phyloP scores from a whole-genome alignment of 352 stramenopile species.

The Pythium volutum region DNA sequence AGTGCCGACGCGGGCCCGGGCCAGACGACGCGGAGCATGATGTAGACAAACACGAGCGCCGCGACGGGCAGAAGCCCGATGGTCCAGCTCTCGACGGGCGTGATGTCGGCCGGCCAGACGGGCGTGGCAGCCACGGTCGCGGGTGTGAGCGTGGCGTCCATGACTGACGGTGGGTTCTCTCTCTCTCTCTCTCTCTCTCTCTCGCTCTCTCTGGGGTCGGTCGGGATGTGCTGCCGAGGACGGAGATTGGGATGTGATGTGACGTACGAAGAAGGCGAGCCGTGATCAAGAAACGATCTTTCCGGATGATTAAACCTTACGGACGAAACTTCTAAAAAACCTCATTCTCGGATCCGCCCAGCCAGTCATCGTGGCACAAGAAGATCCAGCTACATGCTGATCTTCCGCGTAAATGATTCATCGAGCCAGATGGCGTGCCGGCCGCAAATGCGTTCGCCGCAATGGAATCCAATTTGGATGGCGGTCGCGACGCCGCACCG shows the following conservation, averaged over 20 bases:
- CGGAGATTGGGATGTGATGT: no score
- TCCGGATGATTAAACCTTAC: background rate
- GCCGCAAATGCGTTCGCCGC: background rate
- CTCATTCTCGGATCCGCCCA: background rate
- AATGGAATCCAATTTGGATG: background rate
- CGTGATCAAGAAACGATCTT: background rate
- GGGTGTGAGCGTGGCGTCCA: slow-evolving; percentile 10
- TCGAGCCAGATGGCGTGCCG: background rate
- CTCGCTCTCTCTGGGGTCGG: no score
- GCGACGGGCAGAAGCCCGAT: slow-evolving; percentile 42
- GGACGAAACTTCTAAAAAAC: background rate
- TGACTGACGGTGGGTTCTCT: background rate
- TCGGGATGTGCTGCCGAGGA: slow-evolving; percentile 4
- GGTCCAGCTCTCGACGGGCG: slow-evolving; percentile 30
- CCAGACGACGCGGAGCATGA: slow-evolving; percentile 67
- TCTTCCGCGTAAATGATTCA: slow-evolving; percentile 5
- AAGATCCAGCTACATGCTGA: background rate
- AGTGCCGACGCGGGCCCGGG: slow-evolving; percentile 36
- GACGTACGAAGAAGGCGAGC: no score
- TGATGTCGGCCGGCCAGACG: slow-evolving; percentile 47
- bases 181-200: background rate
- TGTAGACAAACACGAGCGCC: slow-evolving; percentile 53
- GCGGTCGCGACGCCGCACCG: background rate
- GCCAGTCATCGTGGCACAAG: background rate
- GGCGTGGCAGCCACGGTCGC: slow-evolving; percentile 1